Evolutionary conservation across 2,329 filamentous ascomycete species (phyloP).

Genomic region (Pezicula radicicola): DNA sequence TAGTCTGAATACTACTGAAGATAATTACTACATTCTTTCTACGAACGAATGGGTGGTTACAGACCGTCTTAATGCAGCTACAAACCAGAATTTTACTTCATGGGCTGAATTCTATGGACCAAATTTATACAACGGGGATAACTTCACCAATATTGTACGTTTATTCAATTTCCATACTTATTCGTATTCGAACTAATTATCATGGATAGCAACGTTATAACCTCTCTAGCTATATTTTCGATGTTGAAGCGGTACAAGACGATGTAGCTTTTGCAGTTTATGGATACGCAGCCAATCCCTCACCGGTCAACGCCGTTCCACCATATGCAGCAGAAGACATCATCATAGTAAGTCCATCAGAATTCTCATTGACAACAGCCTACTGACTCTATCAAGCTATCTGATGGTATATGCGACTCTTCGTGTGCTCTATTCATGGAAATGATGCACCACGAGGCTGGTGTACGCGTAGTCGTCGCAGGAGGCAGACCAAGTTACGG

Average conservation of each 20-base stretch:
- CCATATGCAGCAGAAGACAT: conserved; percentile 38
- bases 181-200: not conserved
- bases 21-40: conserved; percentile 13
- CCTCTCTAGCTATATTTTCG: conserved; percentile 17
- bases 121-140: conserved; percentile 13
- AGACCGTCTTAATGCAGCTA: conserved; percentile 14
- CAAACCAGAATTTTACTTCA: conserved; percentile 14
- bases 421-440: conserved; percentile 56
- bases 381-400: conserved; percentile 39
- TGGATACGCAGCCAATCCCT: conserved; percentile 18
- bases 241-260: conserved; percentile 10
- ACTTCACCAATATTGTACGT: conserved; percentile 18
- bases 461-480: conserved; percentile 50
- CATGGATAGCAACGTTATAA: conserved; percentile 20
- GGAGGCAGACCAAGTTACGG: conserved; percentile 46
- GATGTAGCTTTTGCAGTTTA: conserved; percentile 26
- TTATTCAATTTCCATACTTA: not conserved
- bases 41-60: conserved; percentile 19
- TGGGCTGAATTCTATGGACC: conserved; percentile 20
- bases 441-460: conserved; percentile 48
- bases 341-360: conserved; percentile 26
- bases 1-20: conserved; percentile 3
- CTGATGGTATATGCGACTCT: conserved; percentile 56
- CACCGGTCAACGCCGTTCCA: conserved; percentile 12
- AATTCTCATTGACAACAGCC: not conserved